Percentiles rank a stretch among this genome's conserved stretches.
Evolutionary conservation across 2,329 filamentous ascomycete species (phyloP).

Genomic region (Triangularia setosa): DNA sequence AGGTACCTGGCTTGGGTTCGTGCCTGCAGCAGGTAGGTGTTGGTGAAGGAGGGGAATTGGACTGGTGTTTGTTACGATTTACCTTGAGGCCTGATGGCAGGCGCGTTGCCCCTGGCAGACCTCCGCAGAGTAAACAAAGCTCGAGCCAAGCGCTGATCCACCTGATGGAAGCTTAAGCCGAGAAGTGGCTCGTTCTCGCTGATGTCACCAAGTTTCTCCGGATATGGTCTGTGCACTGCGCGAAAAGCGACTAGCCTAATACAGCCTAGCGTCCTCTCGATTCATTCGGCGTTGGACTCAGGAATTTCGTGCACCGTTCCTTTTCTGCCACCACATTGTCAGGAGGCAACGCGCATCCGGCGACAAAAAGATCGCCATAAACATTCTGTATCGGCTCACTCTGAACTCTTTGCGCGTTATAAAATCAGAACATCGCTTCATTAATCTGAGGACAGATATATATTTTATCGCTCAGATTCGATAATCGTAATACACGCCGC

Average conservation of each 20-base stretch:
- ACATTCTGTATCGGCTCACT: not conserved
- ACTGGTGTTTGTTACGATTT: constrained; percentile 1
- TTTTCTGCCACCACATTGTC: not conserved
- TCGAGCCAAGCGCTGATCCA: not conserved
- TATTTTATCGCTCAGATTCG: not conserved
- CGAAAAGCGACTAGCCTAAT: not conserved
- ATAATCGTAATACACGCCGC: not conserved
- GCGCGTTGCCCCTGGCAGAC: constrained; percentile 24
- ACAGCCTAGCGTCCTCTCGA: not conserved
- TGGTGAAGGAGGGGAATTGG: not conserved
- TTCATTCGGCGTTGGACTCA: not conserved
- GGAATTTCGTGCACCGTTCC: not conserved
- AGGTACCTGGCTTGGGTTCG: not conserved
- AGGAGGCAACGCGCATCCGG: not conserved
- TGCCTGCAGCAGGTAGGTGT: not conserved
- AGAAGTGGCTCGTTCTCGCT: not conserved
- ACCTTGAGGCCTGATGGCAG: not conserved
- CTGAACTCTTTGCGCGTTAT: not conserved
- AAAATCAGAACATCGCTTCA: not conserved
- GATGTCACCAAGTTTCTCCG: not conserved
- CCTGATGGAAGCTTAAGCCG: not conserved
- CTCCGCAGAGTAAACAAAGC: constrained; percentile 26
- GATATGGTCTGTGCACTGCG: not conserved
- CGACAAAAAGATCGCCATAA: not conserved
- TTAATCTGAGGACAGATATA: not conserved